phyloP scores from a whole-genome alignment of 73 alveolate genomes.

The Breviolum minutum region DNA sequence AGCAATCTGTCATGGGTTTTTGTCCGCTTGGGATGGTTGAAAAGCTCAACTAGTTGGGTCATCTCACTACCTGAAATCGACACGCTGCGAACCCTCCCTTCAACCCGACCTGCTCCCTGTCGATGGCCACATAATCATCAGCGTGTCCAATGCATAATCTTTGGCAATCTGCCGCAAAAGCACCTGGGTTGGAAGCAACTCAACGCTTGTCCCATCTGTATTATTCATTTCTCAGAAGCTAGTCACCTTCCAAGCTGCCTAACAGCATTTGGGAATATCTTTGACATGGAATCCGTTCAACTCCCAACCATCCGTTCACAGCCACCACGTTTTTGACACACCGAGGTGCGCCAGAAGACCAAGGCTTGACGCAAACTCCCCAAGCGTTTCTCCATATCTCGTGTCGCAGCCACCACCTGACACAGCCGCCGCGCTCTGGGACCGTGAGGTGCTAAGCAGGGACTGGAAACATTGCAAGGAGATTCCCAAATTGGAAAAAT shows the following conservation, averaged over 20 bases:
- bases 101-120: constrained; percentile 27
- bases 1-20: too few species aligned
- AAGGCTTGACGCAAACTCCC: constrained; percentile 10
- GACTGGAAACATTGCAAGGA: too few species aligned
- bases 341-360: constrained; percentile 76
- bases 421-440: background rate
- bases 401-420: constrained; percentile 53
- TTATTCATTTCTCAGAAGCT: background rate
- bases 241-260: background rate
- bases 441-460: too few species aligned
- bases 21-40: too few species aligned
- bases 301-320: too few species aligned
- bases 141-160: constrained; percentile 28
- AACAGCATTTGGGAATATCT: background rate
- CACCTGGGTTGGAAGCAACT: background rate
- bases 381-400: constrained; percentile 56
- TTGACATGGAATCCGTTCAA: too few species aligned
- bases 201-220: background rate
- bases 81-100: background rate
- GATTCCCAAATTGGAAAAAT: too few species aligned
- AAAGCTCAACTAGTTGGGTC: too few species aligned
- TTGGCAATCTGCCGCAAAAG: constrained; percentile 88
- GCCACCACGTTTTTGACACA: background rate
- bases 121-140: constrained; percentile 23
- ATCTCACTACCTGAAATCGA: too few species aligned